Evolutionary conservation across 2,329 filamentous ascomycete species (phyloP).

Genomic region (Arthrobotrys sinensis): DNA sequence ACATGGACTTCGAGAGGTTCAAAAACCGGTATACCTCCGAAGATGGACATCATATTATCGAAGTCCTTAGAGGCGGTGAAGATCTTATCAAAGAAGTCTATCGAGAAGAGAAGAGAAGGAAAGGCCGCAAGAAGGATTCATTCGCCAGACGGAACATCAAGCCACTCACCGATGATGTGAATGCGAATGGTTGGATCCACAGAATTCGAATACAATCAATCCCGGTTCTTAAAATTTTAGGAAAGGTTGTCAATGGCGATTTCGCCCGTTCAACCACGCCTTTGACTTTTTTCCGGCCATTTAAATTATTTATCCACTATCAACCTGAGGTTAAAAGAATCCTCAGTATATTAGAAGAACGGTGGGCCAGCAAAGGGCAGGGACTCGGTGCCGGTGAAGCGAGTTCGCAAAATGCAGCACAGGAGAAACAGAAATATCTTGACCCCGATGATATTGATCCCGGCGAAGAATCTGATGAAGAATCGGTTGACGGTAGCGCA

Average conservation of each 20-base stretch:
- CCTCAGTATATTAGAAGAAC: slow-evolving; percentile 68
- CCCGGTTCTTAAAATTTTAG: slow-evolving; percentile 68
- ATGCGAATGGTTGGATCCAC: slow-evolving; percentile 65
- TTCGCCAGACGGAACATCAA: slow-evolving; percentile 65
- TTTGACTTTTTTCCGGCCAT: slow-evolving; percentile 68
- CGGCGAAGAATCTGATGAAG: slow-evolving; percentile 59
- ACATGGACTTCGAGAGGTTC: slow-evolving; percentile 69
- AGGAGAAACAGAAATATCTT: slow-evolving; percentile 64
- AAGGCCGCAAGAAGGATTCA: slow-evolving; percentile 66
- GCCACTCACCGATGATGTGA: slow-evolving; percentile 62
- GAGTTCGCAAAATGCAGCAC: background rate
- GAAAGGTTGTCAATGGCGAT: slow-evolving; percentile 66
- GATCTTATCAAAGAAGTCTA: slow-evolving; percentile 68
- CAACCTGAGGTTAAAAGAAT: slow-evolving; percentile 69
- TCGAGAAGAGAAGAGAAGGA: slow-evolving; percentile 68
- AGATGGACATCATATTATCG: slow-evolving; percentile 68
- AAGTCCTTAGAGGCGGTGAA: slow-evolving; percentile 67
- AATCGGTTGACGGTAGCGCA: slow-evolving; percentile 59
- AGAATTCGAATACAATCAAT: slow-evolving; percentile 69
- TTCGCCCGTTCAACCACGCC: slow-evolving; percentile 67
- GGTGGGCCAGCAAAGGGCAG: slow-evolving; percentile 68
- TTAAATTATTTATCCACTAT: slow-evolving; percentile 68
- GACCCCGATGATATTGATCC: slow-evolving; percentile 64
- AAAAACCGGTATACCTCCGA: slow-evolving; percentile 68
- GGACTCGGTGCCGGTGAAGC: slow-evolving; percentile 63